A percentile compares a stretch with the other conserved stretches of the same genome.
Evolutionary conservation across 768 basidiomycete genomes (phyloP).

Genomic region (Boletus rubroflammeus): DNA sequence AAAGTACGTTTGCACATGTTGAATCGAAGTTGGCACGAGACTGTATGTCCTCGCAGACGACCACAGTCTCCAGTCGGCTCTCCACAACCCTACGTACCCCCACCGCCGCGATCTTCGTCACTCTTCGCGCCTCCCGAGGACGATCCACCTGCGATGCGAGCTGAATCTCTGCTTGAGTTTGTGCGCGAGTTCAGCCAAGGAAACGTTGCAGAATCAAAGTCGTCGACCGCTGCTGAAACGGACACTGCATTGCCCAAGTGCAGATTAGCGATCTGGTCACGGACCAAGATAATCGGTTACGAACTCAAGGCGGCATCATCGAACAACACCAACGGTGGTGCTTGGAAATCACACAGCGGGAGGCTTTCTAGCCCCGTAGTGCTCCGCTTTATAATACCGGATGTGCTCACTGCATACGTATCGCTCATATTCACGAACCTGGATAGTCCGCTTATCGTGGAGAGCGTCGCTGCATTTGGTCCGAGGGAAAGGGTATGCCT

Average conservation of each 20-base stretch:
- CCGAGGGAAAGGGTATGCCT: constrained; percentile 61
- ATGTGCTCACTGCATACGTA: constrained; percentile 66
- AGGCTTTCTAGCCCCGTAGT: constrained; percentile 31
- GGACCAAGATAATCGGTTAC: constrained; percentile 21
- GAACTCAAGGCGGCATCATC: neutral
- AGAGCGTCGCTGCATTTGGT: constrained; percentile 67
- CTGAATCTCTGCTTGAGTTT: constrained; percentile 48
- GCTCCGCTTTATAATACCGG: constrained; percentile 58
- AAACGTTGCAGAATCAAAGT: constrained; percentile 12
- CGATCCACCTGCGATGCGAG: constrained; percentile 37
- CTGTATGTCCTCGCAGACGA: constrained; percentile 33
- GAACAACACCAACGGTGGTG: neutral
- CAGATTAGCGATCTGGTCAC: constrained; percentile 56
- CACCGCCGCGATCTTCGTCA: constrained; percentile 35
- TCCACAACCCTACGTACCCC: constrained; percentile 52
- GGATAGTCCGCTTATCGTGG: constrained; percentile 45
- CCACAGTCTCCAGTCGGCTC: constrained; percentile 54
- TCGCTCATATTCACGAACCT: constrained; percentile 40
- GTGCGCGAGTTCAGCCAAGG: constrained; percentile 54
- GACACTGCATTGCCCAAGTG: constrained; percentile 15
- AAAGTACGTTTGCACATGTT: constrained; percentile 40
- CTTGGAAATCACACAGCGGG: constrained; percentile 4
- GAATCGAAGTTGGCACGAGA: neutral
- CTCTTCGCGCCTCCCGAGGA: constrained; percentile 43
- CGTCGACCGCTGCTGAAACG: neutral